phyloP scores from a whole-genome alignment of 139 green algal species.

The Picochlorum sp. region DNA sequence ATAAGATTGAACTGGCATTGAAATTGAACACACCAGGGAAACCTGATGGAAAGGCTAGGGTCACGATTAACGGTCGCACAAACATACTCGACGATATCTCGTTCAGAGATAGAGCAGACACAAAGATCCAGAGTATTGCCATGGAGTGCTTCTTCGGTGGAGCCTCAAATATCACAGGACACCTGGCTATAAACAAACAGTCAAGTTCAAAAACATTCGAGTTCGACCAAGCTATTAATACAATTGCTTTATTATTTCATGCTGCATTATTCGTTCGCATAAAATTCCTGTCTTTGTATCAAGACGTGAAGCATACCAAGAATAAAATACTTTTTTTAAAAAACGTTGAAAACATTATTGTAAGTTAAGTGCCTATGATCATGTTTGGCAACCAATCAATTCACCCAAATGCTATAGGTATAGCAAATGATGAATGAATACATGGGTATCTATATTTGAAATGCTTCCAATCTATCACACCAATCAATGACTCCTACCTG shows the following conservation, averaged over 20 bases:
- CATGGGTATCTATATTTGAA: too few relatives aligned
- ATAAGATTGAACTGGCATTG: constrained; percentile 6
- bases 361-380: too few relatives aligned
- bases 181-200: not conserved
- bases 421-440: too few relatives aligned
- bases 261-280: too few relatives aligned
- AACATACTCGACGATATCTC: constrained; percentile 6
- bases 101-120: constrained; percentile 4
- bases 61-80: constrained; percentile 11
- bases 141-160: constrained; percentile 8
- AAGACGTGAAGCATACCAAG: too few relatives aligned
- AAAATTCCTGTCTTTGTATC: too few relatives aligned
- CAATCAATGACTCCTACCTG: too few relatives aligned
- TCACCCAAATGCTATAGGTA: too few relatives aligned
- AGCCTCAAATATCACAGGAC: constrained; percentile 1
- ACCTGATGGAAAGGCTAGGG: constrained; percentile 7
- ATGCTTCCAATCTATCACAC: too few relatives aligned
- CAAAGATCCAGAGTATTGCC: not conserved
- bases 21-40: constrained; percentile 7
- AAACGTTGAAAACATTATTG: too few relatives aligned
- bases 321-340: too few relatives aligned
- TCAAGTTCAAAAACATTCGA: not conserved
- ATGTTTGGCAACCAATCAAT: too few relatives aligned
- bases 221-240: not conserved
- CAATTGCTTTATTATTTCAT: not conserved